phyloP scores from a whole-genome alignment of 768 basidiomycete genomes.

The Astraeus odoratus region DNA sequence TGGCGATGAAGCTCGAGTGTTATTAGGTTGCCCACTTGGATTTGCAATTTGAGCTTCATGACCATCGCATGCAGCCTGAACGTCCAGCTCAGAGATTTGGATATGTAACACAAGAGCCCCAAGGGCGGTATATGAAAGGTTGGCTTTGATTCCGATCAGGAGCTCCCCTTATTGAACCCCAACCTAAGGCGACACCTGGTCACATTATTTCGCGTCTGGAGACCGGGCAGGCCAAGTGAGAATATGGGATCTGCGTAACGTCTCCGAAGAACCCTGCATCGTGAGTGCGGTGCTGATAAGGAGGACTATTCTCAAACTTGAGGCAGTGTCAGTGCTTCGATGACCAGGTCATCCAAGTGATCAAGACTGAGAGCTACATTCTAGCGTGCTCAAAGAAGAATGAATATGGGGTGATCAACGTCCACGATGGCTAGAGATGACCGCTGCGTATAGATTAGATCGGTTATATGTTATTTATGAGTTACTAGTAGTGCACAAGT shows the following conservation, averaged over 20 bases:
- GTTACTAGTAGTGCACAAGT: no score
- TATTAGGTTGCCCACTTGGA: slow-evolving; percentile 43
- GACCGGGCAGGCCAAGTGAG: slow-evolving; percentile 35
- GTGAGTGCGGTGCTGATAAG: slow-evolving; percentile 11
- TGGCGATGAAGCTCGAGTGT: background rate
- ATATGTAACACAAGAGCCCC: slow-evolving; percentile 28
- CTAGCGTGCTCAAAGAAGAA: slow-evolving; percentile 35
- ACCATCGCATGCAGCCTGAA: slow-evolving; percentile 33
- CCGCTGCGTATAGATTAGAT: background rate
- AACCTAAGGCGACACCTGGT: slow-evolving; percentile 21
- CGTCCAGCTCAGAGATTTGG: slow-evolving; percentile 39
- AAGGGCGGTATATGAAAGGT: slow-evolving; percentile 44
- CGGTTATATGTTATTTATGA: no score
- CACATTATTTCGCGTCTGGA: slow-evolving; percentile 37
- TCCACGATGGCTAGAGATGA: slow-evolving; percentile 13
- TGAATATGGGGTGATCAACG: slow-evolving; percentile 25
- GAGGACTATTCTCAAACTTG: background rate
- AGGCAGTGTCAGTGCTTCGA: slow-evolving; percentile 29
- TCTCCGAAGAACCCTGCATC: slow-evolving; percentile 16
- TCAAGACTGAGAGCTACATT: slow-evolving; percentile 26
- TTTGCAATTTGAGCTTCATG: slow-evolving; percentile 46
- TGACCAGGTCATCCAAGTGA: slow-evolving; percentile 33
- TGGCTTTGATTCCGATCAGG: slow-evolving; percentile 6
- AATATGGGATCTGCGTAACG: slow-evolving; percentile 43
- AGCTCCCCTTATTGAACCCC: slow-evolving; percentile 12